phyloP scores from a whole-genome alignment of 371 early-diverging fungal species.

The Rhizopus arrhizus region DNA sequence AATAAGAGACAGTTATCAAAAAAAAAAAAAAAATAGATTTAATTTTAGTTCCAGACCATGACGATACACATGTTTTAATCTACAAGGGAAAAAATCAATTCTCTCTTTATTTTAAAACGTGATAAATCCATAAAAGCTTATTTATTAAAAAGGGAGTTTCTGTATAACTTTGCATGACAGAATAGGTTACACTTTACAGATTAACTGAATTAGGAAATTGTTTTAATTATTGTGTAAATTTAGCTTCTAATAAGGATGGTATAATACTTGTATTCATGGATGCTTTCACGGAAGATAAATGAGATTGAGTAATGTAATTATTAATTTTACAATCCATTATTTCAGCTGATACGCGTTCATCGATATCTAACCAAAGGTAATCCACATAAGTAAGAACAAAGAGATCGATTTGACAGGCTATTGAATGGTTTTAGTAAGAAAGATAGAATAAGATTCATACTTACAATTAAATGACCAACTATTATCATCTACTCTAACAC shows the following conservation, averaged over 20 bases:
- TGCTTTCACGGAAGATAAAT: conserved; percentile 27
- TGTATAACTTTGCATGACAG: conserved; percentile 3
- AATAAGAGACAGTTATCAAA: neutral
- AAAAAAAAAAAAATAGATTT: neutral
- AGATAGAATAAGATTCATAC: neutral
- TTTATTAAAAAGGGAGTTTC: conserved; percentile 1
- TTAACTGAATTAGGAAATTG: neutral
- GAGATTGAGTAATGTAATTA: conserved; percentile 33
- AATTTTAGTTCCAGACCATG: conserved; percentile 1
- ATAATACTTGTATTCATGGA: conserved; percentile 14
- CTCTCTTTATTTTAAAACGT: neutral
- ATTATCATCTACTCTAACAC: conserved; percentile 47
- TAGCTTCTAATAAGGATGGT: conserved; percentile 16
- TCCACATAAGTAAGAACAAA: conserved; percentile 38
- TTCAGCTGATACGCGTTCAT: conserved; percentile 8
- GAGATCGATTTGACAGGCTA: conserved; percentile 46
- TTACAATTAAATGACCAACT: conserved; percentile 40
- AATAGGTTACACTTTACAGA: neutral
- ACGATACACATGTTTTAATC: neutral
- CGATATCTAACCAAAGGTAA: conserved; percentile 28
- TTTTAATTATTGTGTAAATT: neutral
- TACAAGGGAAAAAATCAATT: neutral
- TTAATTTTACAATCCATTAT: conserved; percentile 21
- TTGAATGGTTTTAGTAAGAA: neutral
- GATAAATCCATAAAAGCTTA: neutral